Evolutionary conservation across 2,329 filamentous ascomycete genomes (phyloP).

Genomic region (Claviceps fusiformis): DNA sequence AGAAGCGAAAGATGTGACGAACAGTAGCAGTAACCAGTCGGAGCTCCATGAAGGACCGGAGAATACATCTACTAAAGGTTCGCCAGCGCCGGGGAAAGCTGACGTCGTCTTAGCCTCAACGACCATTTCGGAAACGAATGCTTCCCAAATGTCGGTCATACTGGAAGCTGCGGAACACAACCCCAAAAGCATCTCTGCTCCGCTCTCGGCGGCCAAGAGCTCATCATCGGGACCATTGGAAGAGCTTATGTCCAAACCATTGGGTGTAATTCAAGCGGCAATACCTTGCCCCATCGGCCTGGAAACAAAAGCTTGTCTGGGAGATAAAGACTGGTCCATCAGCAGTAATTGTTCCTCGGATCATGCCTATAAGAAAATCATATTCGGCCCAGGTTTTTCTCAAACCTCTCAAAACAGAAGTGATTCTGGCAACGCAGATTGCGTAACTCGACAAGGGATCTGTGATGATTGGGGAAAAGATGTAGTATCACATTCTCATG

Average conservation of each 20-base stretch:
- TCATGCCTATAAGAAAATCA: not conserved
- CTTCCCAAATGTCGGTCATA: not conserved
- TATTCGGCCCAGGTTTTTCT: not conserved
- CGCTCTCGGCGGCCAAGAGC: not conserved
- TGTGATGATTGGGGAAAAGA: not conserved
- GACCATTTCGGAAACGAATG: not conserved
- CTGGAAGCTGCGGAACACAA: not conserved
- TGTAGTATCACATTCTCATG: not conserved
- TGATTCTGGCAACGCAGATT: not conserved
- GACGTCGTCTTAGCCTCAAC: not conserved
- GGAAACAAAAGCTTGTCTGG: not conserved
- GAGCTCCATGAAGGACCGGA: not conserved
- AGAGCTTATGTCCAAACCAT: not conserved
- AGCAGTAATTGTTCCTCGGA: not conserved
- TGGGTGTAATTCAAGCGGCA: not conserved
- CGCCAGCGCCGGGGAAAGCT: not conserved
- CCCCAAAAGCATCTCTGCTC: not conserved
- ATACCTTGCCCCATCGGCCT: not conserved
- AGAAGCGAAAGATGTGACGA: not conserved
- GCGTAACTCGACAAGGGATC: not conserved
- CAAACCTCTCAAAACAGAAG: not conserved
- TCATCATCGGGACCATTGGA: not conserved
- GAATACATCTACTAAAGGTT: not conserved
- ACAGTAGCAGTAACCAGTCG: not conserved
- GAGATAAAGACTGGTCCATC: not conserved